Evolutionary conservation across 495 filamentous ascomycete species (phyloP).

Genomic region (Hyaloscypha bicolor): DNA sequence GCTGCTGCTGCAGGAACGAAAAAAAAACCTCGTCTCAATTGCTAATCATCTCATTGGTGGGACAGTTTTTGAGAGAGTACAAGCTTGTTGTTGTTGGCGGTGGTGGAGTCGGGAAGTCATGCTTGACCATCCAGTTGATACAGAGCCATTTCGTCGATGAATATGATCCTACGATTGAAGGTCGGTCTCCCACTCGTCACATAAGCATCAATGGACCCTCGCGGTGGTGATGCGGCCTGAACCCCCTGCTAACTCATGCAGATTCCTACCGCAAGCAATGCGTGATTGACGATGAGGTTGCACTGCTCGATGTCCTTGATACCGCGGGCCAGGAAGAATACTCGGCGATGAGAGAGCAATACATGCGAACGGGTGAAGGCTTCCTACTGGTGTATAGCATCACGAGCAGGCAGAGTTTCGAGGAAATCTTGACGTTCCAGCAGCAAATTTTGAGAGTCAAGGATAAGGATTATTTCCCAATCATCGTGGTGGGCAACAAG

Average conservation of each 20-base stretch:
- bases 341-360: constrained; percentile 98
- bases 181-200: constrained; percentile 44
- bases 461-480: constrained; percentile 99
- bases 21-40: constrained; percentile 1
- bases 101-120: constrained; percentile 98
- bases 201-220: neutral
- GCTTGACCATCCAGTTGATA: constrained; percentile 98
- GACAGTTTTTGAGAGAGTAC: constrained; percentile 95
- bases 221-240: neutral
- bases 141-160: constrained; percentile 99
- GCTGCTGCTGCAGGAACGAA: neutral
- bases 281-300: constrained; percentile 96
- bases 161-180: constrained; percentile 99
- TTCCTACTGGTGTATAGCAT: constrained; percentile 95
- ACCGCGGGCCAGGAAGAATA: constrained; percentile 99
- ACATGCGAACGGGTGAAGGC: constrained; percentile 99
- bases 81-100: constrained; percentile 98
- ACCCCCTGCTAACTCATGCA: constrained; percentile 38
- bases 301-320: constrained; percentile 96
- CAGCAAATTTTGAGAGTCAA: constrained; percentile 98
- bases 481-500: constrained; percentile 99
- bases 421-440: constrained; percentile 97
- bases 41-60: constrained; percentile 24
- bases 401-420: constrained; percentile 94
- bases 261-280: constrained; percentile 99